These are phyloP conservation scores for Moniliophthora roreri DNA, from an alignment of 1,284 basidiomycete genomes.

Conservation along the genomic window DNA sequence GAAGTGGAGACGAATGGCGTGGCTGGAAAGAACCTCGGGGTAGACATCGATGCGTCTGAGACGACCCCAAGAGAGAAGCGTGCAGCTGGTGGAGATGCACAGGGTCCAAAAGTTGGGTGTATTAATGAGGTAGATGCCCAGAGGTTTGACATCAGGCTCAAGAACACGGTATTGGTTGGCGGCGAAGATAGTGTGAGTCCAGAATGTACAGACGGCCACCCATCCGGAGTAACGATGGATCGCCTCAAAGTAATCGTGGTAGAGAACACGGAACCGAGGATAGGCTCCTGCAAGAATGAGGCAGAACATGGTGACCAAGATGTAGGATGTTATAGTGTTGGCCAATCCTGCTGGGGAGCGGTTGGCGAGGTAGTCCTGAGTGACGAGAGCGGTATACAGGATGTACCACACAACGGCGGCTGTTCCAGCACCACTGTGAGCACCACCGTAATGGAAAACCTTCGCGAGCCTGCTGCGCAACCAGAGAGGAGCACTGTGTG, in stretches of 20 bases:
- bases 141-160: conserved; percentile 19
- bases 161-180: conserved; percentile 13
- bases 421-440: conserved; percentile 32
- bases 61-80: conserved; percentile 33
- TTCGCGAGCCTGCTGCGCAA: conserved; percentile 30
- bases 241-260: conserved; percentile 35
- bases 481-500: conserved; percentile 31
- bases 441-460: conserved; percentile 35
- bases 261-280: conserved; percentile 29
- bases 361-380: conserved; percentile 25
- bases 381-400: conserved; percentile 29
- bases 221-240: conserved; percentile 33
- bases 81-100: conserved; percentile 29
- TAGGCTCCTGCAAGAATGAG: conserved; percentile 31
- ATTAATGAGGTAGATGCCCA: conserved; percentile 24
- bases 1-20: conserved; percentile 35
- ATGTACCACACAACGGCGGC: conserved; percentile 33
- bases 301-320: conserved; percentile 28
- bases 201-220: conserved; percentile 31
- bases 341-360: conserved; percentile 19
- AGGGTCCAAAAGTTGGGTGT: conserved; percentile 35
- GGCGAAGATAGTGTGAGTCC: conserved; percentile 24
- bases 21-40: conserved; percentile 32
- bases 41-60: conserved; percentile 24
- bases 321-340: conserved; percentile 24